Base-by-base conservation (phyloP, 1,139 yeast species). In the Debaryomyces sp. region DNA sequence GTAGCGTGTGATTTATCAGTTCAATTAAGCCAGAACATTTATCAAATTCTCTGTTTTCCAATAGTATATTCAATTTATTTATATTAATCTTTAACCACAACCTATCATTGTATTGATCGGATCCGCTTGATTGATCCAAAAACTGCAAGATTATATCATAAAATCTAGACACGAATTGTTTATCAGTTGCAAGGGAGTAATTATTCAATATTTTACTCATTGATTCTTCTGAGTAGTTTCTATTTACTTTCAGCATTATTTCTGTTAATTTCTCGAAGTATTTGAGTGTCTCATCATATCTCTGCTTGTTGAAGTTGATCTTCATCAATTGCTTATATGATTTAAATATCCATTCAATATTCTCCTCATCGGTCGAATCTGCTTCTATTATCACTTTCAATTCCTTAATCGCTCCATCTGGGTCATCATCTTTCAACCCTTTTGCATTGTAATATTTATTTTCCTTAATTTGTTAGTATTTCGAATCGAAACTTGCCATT, bases 271-370 rank as follows among this genome's bases (percentile, higher is more conserved):
- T 50, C 22, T 58, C 51, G 29, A 75, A 57, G 22, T 69, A 61
- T 4, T 54, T 52, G 24, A 79, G 56, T 10, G 80, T 71, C 34
- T 70, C 65, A 1, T 67, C 72, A 42, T 66, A 66, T 6, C 69
- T 62, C 22, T 65, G 58, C 23, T 67, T 65, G 24, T 59, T 56
- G 53, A 77, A 78, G 34, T 72, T 64, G 8, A 85, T 66, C 65
- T 89, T 89, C 44, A 87, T 74, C 34, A 79, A 66, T 60, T 89
- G 96, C 58, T 89, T 89, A 46, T 73, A 66, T 0, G 90, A 75
- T 54, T 84, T 86, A 64, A 86, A 85, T 2, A 80, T 60, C 73
- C 81, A 82, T 36, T 68, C 71, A 5, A 57, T 49, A 15, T 58
- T 57, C 10, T 60, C 63, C 27, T 62, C 66, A 37, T 40, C 47